Percentiles rank a stretch among this genome's conserved stretches.
Evolutionary conservation across 2,329 filamentous ascomycete genomes (phyloP).

Genomic region (Aspergillus ibericus): DNA sequence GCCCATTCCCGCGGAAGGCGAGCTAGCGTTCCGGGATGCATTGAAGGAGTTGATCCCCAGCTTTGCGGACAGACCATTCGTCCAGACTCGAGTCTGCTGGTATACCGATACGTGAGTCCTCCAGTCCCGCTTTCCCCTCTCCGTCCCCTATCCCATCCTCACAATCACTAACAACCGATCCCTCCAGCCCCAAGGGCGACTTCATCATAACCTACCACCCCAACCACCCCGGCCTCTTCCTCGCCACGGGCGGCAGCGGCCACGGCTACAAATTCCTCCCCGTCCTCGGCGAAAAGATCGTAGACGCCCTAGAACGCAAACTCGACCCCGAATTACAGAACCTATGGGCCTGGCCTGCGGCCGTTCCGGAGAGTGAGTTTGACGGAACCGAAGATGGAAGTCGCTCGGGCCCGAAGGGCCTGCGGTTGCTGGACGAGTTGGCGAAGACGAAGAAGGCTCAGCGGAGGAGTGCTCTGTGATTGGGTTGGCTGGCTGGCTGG

Average conservation of each 20-base stretch:
- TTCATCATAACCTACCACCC: slow-evolving; percentile 73
- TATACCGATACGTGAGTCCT: slow-evolving; percentile 65
- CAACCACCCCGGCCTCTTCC: slow-evolving; percentile 50
- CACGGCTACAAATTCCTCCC: slow-evolving; percentile 58
- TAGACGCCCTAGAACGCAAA: slow-evolving; percentile 47
- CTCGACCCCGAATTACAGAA: slow-evolving; percentile 43
- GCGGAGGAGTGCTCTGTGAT: slow-evolving; percentile 25
- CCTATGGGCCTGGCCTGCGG: slow-evolving; percentile 46
- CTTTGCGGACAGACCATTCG: slow-evolving; percentile 61
- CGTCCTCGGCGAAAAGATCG: slow-evolving; percentile 53
- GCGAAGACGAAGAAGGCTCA: slow-evolving; percentile 30
- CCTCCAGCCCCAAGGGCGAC: slow-evolving; percentile 58
- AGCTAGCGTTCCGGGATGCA: slow-evolving; percentile 60
- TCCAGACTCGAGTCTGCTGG: slow-evolving; percentile 68
- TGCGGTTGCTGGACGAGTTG: slow-evolving; percentile 41
- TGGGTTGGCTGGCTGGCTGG: too few relatives aligned
- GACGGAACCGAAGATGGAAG: slow-evolving; percentile 40
- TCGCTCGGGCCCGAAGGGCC: slow-evolving; percentile 36
- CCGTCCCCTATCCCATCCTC: too few relatives aligned
- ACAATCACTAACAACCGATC: too few relatives aligned
- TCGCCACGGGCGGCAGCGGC: slow-evolving; percentile 55
- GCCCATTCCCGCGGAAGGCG: slow-evolving; percentile 56
- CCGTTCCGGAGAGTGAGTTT: slow-evolving; percentile 23
- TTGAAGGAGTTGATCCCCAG: slow-evolving; percentile 63
- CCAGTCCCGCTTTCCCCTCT: too few relatives aligned